Percentiles rank a stretch among this genome's conserved stretches.
Conservation (phyloP, 768 basidiomycete species). For the Asterophora lycoperdoides region DNA sequence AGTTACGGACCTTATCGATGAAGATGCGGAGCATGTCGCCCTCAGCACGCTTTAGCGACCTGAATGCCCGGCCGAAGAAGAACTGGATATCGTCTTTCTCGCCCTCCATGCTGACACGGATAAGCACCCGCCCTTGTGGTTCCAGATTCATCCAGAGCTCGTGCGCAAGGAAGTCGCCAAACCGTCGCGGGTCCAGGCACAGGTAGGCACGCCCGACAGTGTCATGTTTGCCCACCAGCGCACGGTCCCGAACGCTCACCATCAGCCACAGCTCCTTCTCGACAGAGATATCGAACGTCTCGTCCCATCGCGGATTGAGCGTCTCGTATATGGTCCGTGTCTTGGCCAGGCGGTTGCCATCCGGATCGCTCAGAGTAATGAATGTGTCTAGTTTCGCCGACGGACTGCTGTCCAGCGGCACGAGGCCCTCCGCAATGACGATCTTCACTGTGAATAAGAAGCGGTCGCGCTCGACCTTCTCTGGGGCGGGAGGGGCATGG, state of each 20-base stretch:
- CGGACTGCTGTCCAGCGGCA: slow-evolving; percentile 68
- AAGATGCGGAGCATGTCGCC: slow-evolving; percentile 94
- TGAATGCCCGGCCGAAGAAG: slow-evolving; percentile 94
- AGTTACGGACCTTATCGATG: slow-evolving; percentile 80
- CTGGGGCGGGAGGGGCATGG: slow-evolving; percentile 64
- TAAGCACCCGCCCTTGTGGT: slow-evolving; percentile 74
- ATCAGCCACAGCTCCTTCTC: slow-evolving; percentile 96
- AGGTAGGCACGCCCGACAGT: slow-evolving; percentile 89
- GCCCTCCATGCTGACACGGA: slow-evolving; percentile 96
- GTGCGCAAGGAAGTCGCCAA: slow-evolving; percentile 84
- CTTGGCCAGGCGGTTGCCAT: slow-evolving; percentile 85
- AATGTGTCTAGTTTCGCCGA: slow-evolving; percentile 88
- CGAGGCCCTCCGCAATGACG: slow-evolving; percentile 84
- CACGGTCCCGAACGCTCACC: slow-evolving; percentile 90
- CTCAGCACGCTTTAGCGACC: slow-evolving; percentile 88
- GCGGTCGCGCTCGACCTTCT: slow-evolving; percentile 59
- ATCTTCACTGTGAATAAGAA: slow-evolving; percentile 95
- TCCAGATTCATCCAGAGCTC: slow-evolving; percentile 93
- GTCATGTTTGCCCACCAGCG: slow-evolving; percentile 89
- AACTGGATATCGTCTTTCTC: slow-evolving; percentile 98
- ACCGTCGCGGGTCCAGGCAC: slow-evolving; percentile 84
- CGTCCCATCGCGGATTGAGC: slow-evolving; percentile 92
- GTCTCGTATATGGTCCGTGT: slow-evolving; percentile 95
- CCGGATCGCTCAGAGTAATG: slow-evolving; percentile 91
- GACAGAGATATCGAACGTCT: slow-evolving; percentile 93